Evolutionary conservation across 768 basidiomycete species (phyloP).

Genomic region (Mycena polygramma): DNA sequence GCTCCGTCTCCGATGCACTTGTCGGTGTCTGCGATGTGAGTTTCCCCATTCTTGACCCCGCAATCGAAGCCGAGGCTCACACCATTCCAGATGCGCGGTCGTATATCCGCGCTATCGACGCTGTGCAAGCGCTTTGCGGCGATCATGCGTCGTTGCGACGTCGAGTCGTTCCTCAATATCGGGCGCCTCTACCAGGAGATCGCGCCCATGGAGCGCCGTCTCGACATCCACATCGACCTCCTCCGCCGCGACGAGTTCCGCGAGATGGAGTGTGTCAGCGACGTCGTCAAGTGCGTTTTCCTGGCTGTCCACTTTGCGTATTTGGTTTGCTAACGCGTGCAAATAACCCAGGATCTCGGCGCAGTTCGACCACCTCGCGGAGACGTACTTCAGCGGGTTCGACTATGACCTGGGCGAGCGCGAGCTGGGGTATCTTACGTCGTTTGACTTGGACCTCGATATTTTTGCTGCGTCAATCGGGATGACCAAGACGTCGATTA

Average conservation of each 20-base stretch:
- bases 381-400: conserved; percentile 85
- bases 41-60: neutral
- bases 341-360: conserved; percentile 79
- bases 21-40: conserved; percentile 95
- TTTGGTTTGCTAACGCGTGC: neutral
- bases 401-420: conserved; percentile 93
- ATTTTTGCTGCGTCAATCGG: conserved; percentile 94
- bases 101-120: conserved; percentile 82
- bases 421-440: conserved; percentile 84
- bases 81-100: conserved; percentile 80
- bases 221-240: conserved; percentile 92
- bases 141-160: conserved; percentile 83
- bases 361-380: conserved; percentile 93
- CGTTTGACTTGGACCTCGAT: conserved; percentile 93
- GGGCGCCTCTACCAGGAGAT: conserved; percentile 90
- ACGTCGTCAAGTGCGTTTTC: conserved; percentile 82
- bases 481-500: conserved; percentile 88
- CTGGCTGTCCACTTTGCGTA: neutral
- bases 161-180: conserved; percentile 87
- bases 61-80: neutral
- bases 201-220: conserved; percentile 87
- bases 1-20: conserved; percentile 83
- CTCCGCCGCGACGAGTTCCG: conserved; percentile 91
- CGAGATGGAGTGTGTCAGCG: conserved; percentile 93
- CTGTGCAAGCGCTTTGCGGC: conserved; percentile 93